Evolutionary conservation across 306 rosid species (phyloP), one percentile per base, ranked within the genome.

Genomic region (Pyrus bretschneideri): DNA sequence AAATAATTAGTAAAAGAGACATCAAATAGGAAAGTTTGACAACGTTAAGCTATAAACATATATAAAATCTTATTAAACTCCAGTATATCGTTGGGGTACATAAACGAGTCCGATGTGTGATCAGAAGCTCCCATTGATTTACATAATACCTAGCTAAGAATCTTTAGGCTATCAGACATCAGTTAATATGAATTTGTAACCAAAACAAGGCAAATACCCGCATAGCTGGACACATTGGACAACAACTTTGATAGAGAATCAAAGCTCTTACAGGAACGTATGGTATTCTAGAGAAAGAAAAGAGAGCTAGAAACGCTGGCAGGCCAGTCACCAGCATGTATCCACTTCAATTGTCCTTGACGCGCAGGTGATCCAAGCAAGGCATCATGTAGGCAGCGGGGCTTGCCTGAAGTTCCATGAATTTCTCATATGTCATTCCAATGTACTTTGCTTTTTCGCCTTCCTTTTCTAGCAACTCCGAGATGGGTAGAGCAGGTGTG

Each of bases 391-490:
- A 63, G 66, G 76, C 76, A 19, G 62, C 58, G 74, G 71, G 81
- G 75, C 79, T 78, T 78, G 75, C 72, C 69, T 82, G 88, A 76
- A 85, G 85, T 78, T 82, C 69, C 78, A 87, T 35, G 73, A 73
- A 87, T 30, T 85, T 82, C 57, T 40, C 70, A 9, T 84, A 85
- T 54, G 58, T 67, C 76, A 87, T 85, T 5, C 85, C 88, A 38
- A 62, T 42, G 49, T 85, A 83, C 21, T 86, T 83, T 67, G 91
- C 77, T 29, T 80, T 68, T 73, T 74, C 71, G 23, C 33, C 69
- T 31, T 83, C 42, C 33, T 29, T 62, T 51, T 84, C 75, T 17
- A 84, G 31, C 45, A 89, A 49, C 73, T 82, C 83, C 5, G 84
- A 62, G 54, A 82, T 80, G 59, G 93, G 93, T 31, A 69, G 76